Conservation (phyloP, 2,329 filamentous ascomycete species). For the Claviceps sp. region DNA sequence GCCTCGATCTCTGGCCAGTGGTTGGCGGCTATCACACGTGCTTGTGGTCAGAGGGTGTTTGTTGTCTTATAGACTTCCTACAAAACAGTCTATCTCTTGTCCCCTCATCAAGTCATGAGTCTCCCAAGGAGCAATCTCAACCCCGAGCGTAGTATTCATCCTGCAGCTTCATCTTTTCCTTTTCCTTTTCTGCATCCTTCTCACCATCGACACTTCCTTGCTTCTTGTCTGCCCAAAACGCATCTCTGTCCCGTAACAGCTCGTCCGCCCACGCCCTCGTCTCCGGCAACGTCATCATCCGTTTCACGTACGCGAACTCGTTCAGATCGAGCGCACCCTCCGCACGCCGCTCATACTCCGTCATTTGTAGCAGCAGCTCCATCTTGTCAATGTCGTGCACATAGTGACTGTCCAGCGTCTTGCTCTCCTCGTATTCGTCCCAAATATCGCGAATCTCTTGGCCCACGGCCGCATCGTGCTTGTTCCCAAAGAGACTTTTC, state of each 20-base stretch:
- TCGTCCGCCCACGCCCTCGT: conserved; percentile 68
- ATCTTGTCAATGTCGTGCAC: conserved; percentile 98
- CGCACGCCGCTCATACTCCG: conserved; percentile 77
- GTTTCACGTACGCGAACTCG: conserved; percentile 74
- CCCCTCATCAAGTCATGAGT: neutral
- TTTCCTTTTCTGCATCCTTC: conserved; percentile 26
- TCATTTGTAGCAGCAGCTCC: conserved; percentile 86
- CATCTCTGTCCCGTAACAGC: conserved; percentile 61
- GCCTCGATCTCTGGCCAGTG: neutral
- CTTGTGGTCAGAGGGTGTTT: neutral
- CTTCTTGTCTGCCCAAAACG: conserved; percentile 49
- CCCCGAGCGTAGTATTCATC: conserved; percentile 34
- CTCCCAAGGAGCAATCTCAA: neutral
- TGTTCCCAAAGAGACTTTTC: conserved; percentile 54
- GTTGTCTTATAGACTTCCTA: neutral
- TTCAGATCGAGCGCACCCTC: conserved; percentile 58
- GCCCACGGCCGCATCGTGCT: conserved; percentile 57
- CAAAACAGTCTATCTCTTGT: neutral
- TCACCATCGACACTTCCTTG: conserved; percentile 33
- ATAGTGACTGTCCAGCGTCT: conserved; percentile 73
- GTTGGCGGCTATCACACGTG: neutral
- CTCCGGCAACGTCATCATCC: conserved; percentile 60
- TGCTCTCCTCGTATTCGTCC: conserved; percentile 87
- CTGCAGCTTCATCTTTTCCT: conserved; percentile 26
- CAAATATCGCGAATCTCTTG: conserved; percentile 65